Base-by-base conservation (phyloP, 2,329 filamentous ascomycete species). In the Rhexocercosporidium sp. region DNA sequence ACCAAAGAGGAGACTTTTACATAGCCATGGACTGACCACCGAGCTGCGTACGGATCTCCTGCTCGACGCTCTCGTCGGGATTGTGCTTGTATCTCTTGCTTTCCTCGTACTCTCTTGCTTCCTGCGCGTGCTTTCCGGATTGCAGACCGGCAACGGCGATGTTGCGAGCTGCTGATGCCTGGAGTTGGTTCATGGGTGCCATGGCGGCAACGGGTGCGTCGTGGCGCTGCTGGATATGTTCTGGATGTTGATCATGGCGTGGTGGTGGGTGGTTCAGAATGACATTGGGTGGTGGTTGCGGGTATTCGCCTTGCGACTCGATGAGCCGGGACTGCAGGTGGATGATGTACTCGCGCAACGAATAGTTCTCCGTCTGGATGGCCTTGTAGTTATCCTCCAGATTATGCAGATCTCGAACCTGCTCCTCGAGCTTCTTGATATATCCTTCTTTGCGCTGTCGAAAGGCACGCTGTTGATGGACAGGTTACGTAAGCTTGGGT, bases 391-490 rank as follows among this genome's bases (percentile, higher is more conserved):
- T 88, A 70, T 92, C 87, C 72, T 94, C 92, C 79, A 97, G 87
- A 20, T 88, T 85, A 73, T 88, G 86, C 72, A 89, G 92, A 34
- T 96, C 92, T 75, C 93, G 90, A 61, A 97, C 93, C 78, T 98
- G 93, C 77, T 96, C 92, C 80, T 99, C 96, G 7, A 99, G 86
- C 79, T 97, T 96, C 83, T 97, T 97, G 79, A 99, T 99, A 79
- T 99, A 97, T 54, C 93, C 92, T 81, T 99, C 96, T 79, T 99
- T 99, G 70, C 96, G 92, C 81, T 98, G 94, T 49, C 96, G 92
- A 81, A 99, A 99, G 49, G 96, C 96, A 78, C 96, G 89, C 95
- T 99, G 76, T 79, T 72, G 77, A n/a, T n/a, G n/a, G n/a, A 75
- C 37, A 64, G 66, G 68, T 76, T 77, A 77, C 67, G 74, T 77